These are phyloP conservation scores for Verticillium nubilum DNA, from an alignment of 2,329 filamentous ascomycete genomes.

Conservation along the genomic window DNA sequence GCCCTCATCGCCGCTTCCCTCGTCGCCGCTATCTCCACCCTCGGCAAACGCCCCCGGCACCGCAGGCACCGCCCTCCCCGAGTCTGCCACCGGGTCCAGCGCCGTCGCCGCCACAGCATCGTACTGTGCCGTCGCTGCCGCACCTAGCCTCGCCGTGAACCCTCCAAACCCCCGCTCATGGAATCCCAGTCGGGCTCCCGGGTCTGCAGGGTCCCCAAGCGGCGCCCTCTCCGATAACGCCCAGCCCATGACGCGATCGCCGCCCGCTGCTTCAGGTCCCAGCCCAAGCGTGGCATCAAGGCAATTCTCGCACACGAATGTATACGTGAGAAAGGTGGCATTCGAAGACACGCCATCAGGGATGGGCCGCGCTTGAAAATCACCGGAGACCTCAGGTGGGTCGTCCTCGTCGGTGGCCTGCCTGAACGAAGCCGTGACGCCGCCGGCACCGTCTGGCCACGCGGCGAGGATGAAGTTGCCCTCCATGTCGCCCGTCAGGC, in stretches of 20 bases:
- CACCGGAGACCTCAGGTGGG: slow-evolving; percentile 34
- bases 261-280: slow-evolving; percentile 15
- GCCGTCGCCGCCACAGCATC: slow-evolving; percentile 33
- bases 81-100: slow-evolving; percentile 23
- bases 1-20: slow-evolving; percentile 6
- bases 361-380: slow-evolving; percentile 33
- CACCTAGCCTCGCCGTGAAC: slow-evolving; percentile 23
- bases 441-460: slow-evolving; percentile 33
- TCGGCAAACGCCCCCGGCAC: slow-evolving; percentile 8
- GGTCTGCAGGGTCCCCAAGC: slow-evolving; percentile 14
- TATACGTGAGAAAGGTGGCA: slow-evolving; percentile 35
- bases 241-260: slow-evolving; percentile 28
- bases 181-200: slow-evolving; percentile 20
- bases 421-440: slow-evolving; percentile 35
- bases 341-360: slow-evolving; percentile 35
- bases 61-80: slow-evolving; percentile 11
- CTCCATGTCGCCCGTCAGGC: slow-evolving; percentile 37
- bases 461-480: slow-evolving; percentile 36
- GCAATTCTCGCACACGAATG: slow-evolving; percentile 37
- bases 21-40: slow-evolving; percentile 14
- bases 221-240: slow-evolving; percentile 20
- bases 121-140: slow-evolving; percentile 28
- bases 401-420: slow-evolving; percentile 35
- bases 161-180: slow-evolving; percentile 24
- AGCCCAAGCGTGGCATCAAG: slow-evolving; percentile 22